Conservation (phyloP, 2,329 filamentous ascomycete genomes). For the Colletotrichum salicis region DNA sequence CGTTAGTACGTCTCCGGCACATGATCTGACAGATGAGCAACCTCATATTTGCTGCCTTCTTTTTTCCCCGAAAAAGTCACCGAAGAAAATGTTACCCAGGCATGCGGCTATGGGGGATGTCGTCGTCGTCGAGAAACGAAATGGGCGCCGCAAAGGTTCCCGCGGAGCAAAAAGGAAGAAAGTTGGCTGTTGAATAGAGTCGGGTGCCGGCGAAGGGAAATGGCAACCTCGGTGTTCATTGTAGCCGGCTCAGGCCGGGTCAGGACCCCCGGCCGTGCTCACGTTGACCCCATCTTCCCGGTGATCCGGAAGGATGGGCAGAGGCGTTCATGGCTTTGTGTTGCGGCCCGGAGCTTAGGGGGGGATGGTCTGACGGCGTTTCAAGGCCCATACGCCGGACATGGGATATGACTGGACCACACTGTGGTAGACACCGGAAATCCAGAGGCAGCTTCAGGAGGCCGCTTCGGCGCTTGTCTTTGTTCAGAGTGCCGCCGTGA, state of each 20-base stretch:
- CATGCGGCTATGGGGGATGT: too few relatives aligned
- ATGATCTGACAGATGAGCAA: neutral
- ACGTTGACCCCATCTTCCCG: slow-evolving; percentile 9
- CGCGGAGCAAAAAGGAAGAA: neutral
- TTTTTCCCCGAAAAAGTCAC: neutral
- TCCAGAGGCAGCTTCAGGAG: neutral
- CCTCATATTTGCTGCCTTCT: neutral
- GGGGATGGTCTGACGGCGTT: slow-evolving; percentile 27
- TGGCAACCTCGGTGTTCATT: neutral
- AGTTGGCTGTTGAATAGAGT: neutral
- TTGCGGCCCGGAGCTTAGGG: slow-evolving; percentile 24
- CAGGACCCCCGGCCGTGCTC: slow-evolving; percentile 20
- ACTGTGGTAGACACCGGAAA: neutral
- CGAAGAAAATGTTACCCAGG: neutral
- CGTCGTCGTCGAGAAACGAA: too few relatives aligned
- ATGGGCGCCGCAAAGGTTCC: too few relatives aligned
- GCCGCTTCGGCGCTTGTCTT: too few relatives aligned
- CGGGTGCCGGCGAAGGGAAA: neutral
- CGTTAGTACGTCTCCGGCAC: slow-evolving; percentile 10
- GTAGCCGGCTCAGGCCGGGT: neutral
- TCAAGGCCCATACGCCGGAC: slow-evolving; percentile 17
- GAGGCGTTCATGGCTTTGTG: slow-evolving; percentile 16
- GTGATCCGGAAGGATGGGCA: slow-evolving; percentile 9
- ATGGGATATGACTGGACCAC: slow-evolving; percentile 13
- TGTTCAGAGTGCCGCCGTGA: neutral